Evolutionary conservation across 345 rosid species (phyloP).

Genomic region (Crucihimalaya himalaica): DNA sequence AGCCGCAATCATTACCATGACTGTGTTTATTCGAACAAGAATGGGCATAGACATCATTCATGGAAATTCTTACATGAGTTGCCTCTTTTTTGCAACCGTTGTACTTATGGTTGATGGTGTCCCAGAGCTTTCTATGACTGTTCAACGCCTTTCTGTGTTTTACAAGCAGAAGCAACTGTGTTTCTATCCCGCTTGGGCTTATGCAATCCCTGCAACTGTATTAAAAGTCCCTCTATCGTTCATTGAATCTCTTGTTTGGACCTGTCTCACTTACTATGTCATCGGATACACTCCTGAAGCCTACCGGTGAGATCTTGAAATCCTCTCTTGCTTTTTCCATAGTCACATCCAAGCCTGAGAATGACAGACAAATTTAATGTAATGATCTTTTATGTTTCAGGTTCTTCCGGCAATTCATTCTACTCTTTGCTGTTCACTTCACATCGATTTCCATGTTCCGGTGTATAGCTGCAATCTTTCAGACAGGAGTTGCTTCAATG

Average conservation of each 20-base stretch:
- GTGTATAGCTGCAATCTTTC: constrained; percentile 60
- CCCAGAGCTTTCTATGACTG: constrained; percentile 75
- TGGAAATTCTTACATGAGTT: constrained; percentile 70
- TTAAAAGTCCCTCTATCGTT: constrained; percentile 70
- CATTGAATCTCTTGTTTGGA: constrained; percentile 65
- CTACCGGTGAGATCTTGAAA: constrained; percentile 50
- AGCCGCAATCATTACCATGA: constrained; percentile 56
- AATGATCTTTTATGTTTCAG: constrained; percentile 40
- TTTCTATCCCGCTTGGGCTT: constrained; percentile 90
- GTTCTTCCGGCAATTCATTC: constrained; percentile 65
- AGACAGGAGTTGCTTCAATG: constrained; percentile 50
- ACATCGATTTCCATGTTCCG: constrained; percentile 73
- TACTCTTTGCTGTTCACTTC: constrained; percentile 62
- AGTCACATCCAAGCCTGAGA: constrained; percentile 21
- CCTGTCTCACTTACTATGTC: constrained; percentile 66
- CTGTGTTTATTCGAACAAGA: constrained; percentile 63
- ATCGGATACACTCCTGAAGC: constrained; percentile 77
- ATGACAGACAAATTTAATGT: constrained; percentile 1
- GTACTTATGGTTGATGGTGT: constrained; percentile 70
- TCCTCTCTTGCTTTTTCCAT: not conserved
- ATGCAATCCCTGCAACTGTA: constrained; percentile 78
- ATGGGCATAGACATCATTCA: constrained; percentile 64
- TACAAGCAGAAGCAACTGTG: constrained; percentile 88
- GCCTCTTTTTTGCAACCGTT: constrained; percentile 55
- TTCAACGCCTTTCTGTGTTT: constrained; percentile 80